phyloP scores from a whole-genome alignment of 202 grass and related monocot genomes.

The Musa balbisiana region DNA sequence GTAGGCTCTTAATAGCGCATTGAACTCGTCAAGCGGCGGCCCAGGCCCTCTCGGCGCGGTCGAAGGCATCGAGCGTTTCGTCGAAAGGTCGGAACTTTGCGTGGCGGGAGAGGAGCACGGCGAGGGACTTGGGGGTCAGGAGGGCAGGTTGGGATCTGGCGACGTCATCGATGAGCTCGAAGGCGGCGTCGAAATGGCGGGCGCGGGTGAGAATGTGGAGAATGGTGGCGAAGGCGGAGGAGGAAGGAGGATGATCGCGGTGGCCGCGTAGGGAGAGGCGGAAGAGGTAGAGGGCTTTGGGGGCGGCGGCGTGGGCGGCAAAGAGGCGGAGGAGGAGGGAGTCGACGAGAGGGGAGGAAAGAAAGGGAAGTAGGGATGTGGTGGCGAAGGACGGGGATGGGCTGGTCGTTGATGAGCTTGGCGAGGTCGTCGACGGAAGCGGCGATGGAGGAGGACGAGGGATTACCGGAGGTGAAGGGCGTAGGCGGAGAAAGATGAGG shows the following conservation, averaged over 20 bases:
- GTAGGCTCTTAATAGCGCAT: conserved; percentile 63
- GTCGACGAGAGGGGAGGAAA: conserved; percentile 52
- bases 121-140: conserved; percentile 51
- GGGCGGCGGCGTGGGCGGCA: conserved; percentile 29
- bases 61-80: conserved; percentile 53
- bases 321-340: conserved; percentile 57
- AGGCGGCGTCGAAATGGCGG: conserved; percentile 31
- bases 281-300: conserved; percentile 38
- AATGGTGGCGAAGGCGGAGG: conserved; percentile 19
- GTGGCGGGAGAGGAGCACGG: conserved; percentile 32
- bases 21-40: conserved; percentile 53
- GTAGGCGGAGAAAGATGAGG: conserved; percentile 21
- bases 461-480: neutral
- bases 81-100: conserved; percentile 35
- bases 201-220: conserved; percentile 50
- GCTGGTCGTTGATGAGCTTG: conserved; percentile 28
- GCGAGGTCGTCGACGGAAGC: conserved; percentile 21
- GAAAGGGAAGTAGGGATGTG: conserved; percentile 30
- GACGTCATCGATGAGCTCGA: conserved; percentile 46
- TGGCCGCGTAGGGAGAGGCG: conserved; percentile 34
- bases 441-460: neutral
- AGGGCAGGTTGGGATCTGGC: conserved; percentile 42
- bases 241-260: conserved; percentile 20
- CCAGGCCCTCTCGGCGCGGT: conserved; percentile 45
- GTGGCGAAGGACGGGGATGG: conserved; percentile 18